Evolutionary conservation across 805 yeast genomes (phyloP).

Genomic region (Hanseniaspora lindneri): DNA sequence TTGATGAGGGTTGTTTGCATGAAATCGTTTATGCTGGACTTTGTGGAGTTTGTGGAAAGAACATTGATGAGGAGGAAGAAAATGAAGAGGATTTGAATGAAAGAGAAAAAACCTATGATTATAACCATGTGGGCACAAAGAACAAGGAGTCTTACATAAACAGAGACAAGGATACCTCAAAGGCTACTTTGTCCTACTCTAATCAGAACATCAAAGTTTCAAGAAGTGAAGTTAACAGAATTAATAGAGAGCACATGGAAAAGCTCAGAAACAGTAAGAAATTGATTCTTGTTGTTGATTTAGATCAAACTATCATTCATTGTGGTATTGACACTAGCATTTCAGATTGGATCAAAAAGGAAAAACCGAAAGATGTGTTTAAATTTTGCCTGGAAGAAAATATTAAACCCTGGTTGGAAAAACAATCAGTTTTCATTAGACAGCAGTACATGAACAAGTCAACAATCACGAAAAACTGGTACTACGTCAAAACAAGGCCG

Average conservation of each 20-base stretch:
- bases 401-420: constrained; percentile 22
- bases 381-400: constrained; percentile 72
- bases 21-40: constrained; percentile 89
- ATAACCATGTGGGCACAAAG: not conserved
- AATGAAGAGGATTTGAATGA: constrained; percentile 47
- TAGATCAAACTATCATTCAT: constrained; percentile 94
- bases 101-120: not conserved
- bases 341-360: constrained; percentile 86
- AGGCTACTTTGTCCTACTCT: constrained; percentile 77
- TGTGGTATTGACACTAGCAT: constrained; percentile 85
- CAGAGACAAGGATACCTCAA: constrained; percentile 19
- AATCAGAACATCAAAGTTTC: constrained; percentile 75
- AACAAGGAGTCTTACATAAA: not conserved
- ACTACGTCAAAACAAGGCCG: constrained; percentile 85
- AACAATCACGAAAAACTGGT: constrained; percentile 51
- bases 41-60: constrained; percentile 84
- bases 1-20: constrained; percentile 80
- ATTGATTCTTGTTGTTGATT: constrained; percentile 82
- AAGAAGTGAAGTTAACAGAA: constrained; percentile 70
- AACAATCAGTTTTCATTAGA: constrained; percentile 41
- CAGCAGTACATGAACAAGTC: constrained; percentile 40
- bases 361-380: constrained; percentile 73
- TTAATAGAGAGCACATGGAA: constrained; percentile 56
- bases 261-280: constrained; percentile 51
- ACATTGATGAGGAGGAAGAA: constrained; percentile 60